Evolutionary conservation across 2,329 filamentous ascomycete species (phyloP).

Genomic region (Calonectria pseudoturangicola): DNA sequence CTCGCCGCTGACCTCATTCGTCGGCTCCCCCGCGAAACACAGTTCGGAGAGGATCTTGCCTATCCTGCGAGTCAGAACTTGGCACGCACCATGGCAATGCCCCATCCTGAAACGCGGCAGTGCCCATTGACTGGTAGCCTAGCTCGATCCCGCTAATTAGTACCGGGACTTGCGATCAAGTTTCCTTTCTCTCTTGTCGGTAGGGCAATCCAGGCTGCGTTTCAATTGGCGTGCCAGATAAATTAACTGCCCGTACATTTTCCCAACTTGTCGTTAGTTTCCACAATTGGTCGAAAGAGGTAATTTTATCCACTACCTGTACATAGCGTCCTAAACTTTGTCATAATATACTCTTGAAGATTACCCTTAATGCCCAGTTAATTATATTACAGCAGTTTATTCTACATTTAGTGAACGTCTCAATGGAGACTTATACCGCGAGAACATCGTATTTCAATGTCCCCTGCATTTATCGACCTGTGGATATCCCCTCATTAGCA

Average conservation of each 20-base stretch:
- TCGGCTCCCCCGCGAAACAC: background rate
- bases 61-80: background rate
- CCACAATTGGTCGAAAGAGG: background rate
- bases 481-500: no score
- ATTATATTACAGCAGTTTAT: no score
- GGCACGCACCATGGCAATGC: conserved; percentile 14
- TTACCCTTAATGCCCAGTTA: no score
- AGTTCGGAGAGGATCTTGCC: background rate
- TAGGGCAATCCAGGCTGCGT: conserved; percentile 28
- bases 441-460: no score
- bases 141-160: background rate
- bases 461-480: no score
- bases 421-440: no score
- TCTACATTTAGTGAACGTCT: no score
- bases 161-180: conserved; percentile 24
- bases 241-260: background rate
- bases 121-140: conserved; percentile 24
- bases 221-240: conserved; percentile 11
- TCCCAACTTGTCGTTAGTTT: background rate
- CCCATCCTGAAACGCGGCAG: conserved; percentile 40
- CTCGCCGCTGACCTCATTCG: background rate
- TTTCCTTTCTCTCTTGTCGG: conserved; percentile 2
- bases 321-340: background rate
- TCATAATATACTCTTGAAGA: no score
- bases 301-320: background rate